Conservation (phyloP, 2,329 filamentous ascomycete genomes). For the Phyllosticta ampelicida region DNA sequence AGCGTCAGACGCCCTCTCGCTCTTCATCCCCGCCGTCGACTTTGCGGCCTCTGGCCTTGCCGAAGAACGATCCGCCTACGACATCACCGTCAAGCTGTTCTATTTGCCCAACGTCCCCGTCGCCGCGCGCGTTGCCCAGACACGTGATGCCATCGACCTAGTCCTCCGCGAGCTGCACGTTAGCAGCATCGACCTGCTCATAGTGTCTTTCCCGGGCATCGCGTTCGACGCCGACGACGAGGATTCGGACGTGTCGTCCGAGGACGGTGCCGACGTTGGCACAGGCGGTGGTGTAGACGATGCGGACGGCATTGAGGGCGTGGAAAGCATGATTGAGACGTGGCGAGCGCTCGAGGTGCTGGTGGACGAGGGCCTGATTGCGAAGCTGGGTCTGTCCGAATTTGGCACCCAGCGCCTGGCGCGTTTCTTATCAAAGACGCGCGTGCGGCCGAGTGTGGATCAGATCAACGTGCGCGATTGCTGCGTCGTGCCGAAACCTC, state of each 20-base stretch:
- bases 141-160: slow-evolving; percentile 65
- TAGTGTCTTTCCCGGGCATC: slow-evolving; percentile 86
- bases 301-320: slow-evolving; percentile 37
- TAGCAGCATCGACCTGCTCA: slow-evolving; percentile 69
- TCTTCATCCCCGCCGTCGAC: slow-evolving; percentile 71
- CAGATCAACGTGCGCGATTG: slow-evolving; percentile 96
- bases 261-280: slow-evolving; percentile 8
- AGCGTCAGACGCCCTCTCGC: slow-evolving; percentile 34
- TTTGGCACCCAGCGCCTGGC: slow-evolving; percentile 76
- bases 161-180: slow-evolving; percentile 73
- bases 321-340: slow-evolving; percentile 56
- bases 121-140: slow-evolving; percentile 56
- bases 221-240: slow-evolving; percentile 90
- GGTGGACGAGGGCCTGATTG: slow-evolving; percentile 58
- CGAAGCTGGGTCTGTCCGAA: slow-evolving; percentile 74
- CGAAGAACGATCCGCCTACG: slow-evolving; percentile 77
- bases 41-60: slow-evolving; percentile 59
- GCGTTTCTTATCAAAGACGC: slow-evolving; percentile 62
- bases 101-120: slow-evolving; percentile 65
- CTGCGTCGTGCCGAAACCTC: slow-evolving; percentile 84
- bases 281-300: slow-evolving; percentile 18
- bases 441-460: slow-evolving; percentile 68
- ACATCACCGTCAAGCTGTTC: slow-evolving; percentile 93
- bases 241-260: slow-evolving; percentile 53
- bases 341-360: slow-evolving; percentile 61